Percentiles rank a stretch among this genome's conserved stretches.
phyloP scores from a whole-genome alignment of 768 basidiomycete species.

The Panaeolus papilionaceus region DNA sequence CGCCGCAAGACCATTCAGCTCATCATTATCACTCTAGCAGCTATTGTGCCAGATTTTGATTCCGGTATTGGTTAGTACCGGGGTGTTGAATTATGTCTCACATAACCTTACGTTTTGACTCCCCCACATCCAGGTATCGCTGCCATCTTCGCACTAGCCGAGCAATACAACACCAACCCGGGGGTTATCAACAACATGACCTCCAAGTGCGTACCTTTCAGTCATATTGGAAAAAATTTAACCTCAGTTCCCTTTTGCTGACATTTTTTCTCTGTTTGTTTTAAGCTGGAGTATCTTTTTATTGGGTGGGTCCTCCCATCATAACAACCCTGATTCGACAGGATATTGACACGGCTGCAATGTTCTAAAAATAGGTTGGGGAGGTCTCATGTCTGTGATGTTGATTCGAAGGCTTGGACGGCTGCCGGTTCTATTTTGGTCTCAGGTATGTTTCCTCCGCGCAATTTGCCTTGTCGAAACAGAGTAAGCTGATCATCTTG shows the following conservation, averaged over 20 bases:
- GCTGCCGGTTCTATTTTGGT: constrained; percentile 75
- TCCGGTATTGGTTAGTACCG: constrained; percentile 60
- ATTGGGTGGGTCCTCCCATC: constrained; percentile 42
- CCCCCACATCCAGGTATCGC: constrained; percentile 55
- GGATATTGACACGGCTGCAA: neutral
- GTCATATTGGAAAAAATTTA: too few species aligned
- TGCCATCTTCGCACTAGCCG: constrained; percentile 63
- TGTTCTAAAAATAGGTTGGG: constrained; percentile 50
- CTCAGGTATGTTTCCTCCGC: constrained; percentile 49
- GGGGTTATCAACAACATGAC: constrained; percentile 68
- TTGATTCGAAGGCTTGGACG: constrained; percentile 68
- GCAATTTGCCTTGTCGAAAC: neutral
- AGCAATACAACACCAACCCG: constrained; percentile 58
- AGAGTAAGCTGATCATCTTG: neutral
- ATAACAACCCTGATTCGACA: neutral
- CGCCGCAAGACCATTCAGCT: constrained; percentile 61
- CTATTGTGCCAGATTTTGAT: constrained; percentile 72
- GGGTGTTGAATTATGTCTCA: too few species aligned
- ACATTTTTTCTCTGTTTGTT: constrained; percentile 14
- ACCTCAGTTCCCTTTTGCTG: neutral
- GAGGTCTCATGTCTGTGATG: constrained; percentile 68
- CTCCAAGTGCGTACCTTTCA: constrained; percentile 46
- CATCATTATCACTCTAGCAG: constrained; percentile 65
- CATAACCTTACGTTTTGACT: constrained; percentile 4
- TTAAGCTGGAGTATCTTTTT: constrained; percentile 71